These are phyloP conservation scores for Russula compacta DNA, from an alignment of 768 basidiomycete species.

Conservation along the genomic window DNA sequence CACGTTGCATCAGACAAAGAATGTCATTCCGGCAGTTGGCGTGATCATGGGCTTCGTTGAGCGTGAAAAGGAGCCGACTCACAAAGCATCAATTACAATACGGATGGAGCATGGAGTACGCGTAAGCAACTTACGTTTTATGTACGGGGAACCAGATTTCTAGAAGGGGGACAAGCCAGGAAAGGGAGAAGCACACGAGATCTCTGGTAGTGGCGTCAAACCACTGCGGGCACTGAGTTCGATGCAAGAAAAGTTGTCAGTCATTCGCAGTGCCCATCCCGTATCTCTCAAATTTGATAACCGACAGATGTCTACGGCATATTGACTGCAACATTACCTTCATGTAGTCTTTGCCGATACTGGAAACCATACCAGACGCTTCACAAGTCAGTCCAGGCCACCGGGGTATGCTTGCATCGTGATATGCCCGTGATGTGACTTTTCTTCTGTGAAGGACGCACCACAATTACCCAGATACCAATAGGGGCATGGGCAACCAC, in stretches of 20 bases:
- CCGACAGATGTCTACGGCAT: slow-evolving; percentile 67
- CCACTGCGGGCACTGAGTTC: slow-evolving; percentile 52
- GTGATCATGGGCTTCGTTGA: slow-evolving; percentile 59
- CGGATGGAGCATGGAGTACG: slow-evolving; percentile 4
- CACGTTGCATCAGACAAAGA: slow-evolving; percentile 71
- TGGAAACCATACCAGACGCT: slow-evolving; percentile 76
- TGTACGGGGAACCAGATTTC: slow-evolving; percentile 80
- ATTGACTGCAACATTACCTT: slow-evolving; percentile 67
- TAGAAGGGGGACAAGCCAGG: slow-evolving; percentile 74
- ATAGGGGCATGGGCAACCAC: slow-evolving; percentile 69
- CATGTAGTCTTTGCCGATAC: slow-evolving; percentile 75
- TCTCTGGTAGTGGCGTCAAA: slow-evolving; percentile 62
- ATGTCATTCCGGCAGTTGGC: slow-evolving; percentile 58
- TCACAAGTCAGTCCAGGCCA: not conserved
- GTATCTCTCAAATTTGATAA: slow-evolving; percentile 11
- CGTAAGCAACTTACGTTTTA: slow-evolving; percentile 42
- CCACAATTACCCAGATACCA: slow-evolving; percentile 72
- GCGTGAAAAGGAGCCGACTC: slow-evolving; percentile 69
- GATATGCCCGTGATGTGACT: slow-evolving; percentile 30
- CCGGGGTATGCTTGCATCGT: not conserved
- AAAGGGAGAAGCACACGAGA: slow-evolving; percentile 78
- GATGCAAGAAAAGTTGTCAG: slow-evolving; percentile 30
- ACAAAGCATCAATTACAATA: not conserved
- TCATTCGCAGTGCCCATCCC: not conserved
- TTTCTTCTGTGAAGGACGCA: slow-evolving; percentile 67